Evolutionary conservation across 768 basidiomycete species (phyloP), one percentile per base, ranked within the genome.

Genomic region (Suillus subalutaceus): DNA sequence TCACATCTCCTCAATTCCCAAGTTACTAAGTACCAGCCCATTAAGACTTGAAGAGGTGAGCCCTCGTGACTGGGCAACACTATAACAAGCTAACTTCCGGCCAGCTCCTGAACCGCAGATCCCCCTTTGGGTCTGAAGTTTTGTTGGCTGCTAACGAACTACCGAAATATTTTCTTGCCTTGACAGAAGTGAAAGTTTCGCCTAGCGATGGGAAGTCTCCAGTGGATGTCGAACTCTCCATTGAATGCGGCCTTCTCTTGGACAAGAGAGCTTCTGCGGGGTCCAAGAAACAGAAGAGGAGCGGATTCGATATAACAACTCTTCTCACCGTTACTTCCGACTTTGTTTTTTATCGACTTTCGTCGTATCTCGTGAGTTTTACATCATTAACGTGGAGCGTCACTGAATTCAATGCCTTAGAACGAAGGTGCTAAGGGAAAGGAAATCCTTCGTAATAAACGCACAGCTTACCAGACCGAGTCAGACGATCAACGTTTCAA

Each of bases 311-410:
- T 67, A 89, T 87, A 83, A 92, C 93, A 0, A 81, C 85, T 37
- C 80, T 95, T n/a, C 76, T 94, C 52, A 89, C 90, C 5, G 57
- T 92, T 46, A 92, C 90, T 0, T 93, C 92, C 1, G 93, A 94
- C 73, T 77, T 87, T 70, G 83, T 85, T 30, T n/a, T 87, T 90
- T 62, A 76, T 97, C 65, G 92, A 94, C 72, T 95, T 91, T 73
- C 88, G 94, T 38, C 86, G 91, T 26, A 91, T 92, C 53, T 81
- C 85, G 94, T 94, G 70, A 69, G 83, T 72, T 12, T 4, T n/a
- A 18, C 4, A 38, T 26, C 18, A 53, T 63, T 4, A 9, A 46
- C 8, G n/a, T 69, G 50, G 32, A 32, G 37, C 1, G 30, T 60
- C 23, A 15, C 55, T 73, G n/a, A 66, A 18, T 18, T 9, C 37